A percentile compares a stretch with the other conserved stretches of the same genome.
These are phyloP conservation scores for Fusarium sp. DNA, from an alignment of 2,329 filamentous ascomycete genomes.

Conservation along the genomic window DNA sequence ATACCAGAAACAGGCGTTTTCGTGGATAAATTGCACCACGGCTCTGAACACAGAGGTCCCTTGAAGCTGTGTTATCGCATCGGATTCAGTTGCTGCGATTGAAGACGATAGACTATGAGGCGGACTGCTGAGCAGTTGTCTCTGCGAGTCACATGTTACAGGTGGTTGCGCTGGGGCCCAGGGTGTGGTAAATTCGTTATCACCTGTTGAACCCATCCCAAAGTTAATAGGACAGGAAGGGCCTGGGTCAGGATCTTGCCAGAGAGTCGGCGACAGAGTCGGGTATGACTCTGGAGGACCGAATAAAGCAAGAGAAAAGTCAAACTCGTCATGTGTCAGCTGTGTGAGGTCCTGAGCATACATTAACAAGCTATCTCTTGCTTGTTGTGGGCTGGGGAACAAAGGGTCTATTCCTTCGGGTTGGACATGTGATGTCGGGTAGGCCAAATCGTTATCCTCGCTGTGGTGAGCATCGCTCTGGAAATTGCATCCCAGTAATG, in stretches of 20 bases:
- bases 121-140: too few relatives aligned
- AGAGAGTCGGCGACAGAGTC: not conserved
- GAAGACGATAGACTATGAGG: fast-evolving
- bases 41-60: not conserved
- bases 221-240: not conserved
- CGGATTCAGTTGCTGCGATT: fast-evolving
- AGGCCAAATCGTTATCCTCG: too few relatives aligned
- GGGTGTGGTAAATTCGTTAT: not conserved
- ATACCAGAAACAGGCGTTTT: not conserved
- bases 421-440: not conserved
- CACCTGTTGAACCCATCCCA: not conserved
- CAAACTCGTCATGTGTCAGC: not conserved
- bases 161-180: too few relatives aligned
- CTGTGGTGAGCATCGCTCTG: not conserved
- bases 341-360: not conserved
- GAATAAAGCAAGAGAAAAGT: not conserved
- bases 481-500: not conserved
- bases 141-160: not conserved
- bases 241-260: not conserved
- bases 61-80: fast-evolving
- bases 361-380: not conserved
- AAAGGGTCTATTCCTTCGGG: not conserved
- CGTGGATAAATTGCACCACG: not conserved
- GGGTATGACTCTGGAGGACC: too few relatives aligned
- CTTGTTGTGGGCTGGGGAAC: not conserved